These are phyloP conservation scores for Thelonectria blattea DNA, from an alignment of 2,329 filamentous ascomycete genomes.

Conservation along the genomic window DNA sequence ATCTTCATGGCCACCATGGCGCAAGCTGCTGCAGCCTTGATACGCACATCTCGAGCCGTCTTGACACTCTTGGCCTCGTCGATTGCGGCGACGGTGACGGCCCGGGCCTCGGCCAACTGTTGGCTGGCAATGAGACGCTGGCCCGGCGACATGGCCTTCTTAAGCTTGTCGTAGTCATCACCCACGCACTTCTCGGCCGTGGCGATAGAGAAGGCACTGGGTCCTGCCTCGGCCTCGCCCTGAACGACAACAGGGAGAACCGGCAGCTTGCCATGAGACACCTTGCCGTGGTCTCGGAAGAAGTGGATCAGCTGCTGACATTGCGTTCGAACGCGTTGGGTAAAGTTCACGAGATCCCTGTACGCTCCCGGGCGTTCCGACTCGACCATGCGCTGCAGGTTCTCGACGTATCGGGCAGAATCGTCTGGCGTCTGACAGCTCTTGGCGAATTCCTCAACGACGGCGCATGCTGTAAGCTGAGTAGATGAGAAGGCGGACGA, in stretches of 20 bases:
- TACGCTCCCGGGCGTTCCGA: slow-evolving; percentile 82
- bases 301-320: slow-evolving; percentile 89
- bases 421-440: slow-evolving; percentile 53
- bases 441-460: slow-evolving; percentile 88
- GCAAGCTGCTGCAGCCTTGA: slow-evolving; percentile 85
- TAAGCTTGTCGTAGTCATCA: slow-evolving; percentile 85
- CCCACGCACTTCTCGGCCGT: slow-evolving; percentile 88
- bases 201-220: slow-evolving; percentile 85
- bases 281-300: slow-evolving; percentile 89
- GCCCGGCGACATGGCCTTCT: slow-evolving; percentile 86
- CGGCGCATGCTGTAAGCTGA: slow-evolving; percentile 80
- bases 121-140: slow-evolving; percentile 85
- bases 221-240: slow-evolving; percentile 88
- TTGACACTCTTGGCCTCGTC: slow-evolving; percentile 81
- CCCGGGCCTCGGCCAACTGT: slow-evolving; percentile 77
- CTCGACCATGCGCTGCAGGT: slow-evolving; percentile 79
- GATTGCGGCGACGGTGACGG: slow-evolving; percentile 73
- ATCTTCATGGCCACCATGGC: slow-evolving; percentile 86
- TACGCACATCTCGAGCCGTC: slow-evolving; percentile 80
- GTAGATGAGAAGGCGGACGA: slow-evolving; percentile 80
- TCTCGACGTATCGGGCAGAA: slow-evolving; percentile 60
- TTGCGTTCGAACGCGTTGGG: slow-evolving; percentile 88
- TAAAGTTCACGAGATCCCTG: slow-evolving; percentile 85
- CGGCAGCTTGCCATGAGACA: slow-evolving; percentile 76
- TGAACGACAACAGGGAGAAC: slow-evolving; percentile 89